A percentile compares a stretch with the other conserved stretches of the same genome.
phyloP scores from a whole-genome alignment of 306 rosid genomes.

The Acacia confusa region DNA sequence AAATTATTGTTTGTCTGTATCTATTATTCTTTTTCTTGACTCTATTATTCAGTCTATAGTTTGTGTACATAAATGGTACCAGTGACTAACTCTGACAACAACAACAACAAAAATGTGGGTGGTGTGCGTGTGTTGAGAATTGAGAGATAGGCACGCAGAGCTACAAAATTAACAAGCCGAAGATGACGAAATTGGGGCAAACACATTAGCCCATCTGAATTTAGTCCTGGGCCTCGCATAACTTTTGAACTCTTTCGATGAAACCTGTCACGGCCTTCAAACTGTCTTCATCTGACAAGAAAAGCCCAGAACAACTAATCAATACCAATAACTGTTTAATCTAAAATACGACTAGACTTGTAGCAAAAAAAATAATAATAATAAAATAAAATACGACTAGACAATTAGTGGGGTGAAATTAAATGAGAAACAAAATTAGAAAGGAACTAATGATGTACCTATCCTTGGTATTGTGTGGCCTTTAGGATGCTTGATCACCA shows the following conservation, averaged over 20 bases:
- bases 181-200: background rate
- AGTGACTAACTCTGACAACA: background rate
- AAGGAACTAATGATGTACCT: slow-evolving; percentile 24
- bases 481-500: slow-evolving; percentile 63
- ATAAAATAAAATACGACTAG: too few relatives aligned
- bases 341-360: too few relatives aligned
- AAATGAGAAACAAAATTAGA: background rate
- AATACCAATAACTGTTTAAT: background rate
- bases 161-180: background rate
- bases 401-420: too few relatives aligned
- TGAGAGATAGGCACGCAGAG: background rate
- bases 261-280: slow-evolving; percentile 36
- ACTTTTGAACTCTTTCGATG: slow-evolving; percentile 44
- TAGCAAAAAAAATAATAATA: too few relatives aligned
- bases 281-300: slow-evolving; percentile 45
- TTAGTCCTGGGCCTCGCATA: slow-evolving; percentile 18
- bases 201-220: background rate
- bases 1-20: too few relatives aligned
- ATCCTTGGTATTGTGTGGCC: slow-evolving; percentile 71
- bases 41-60: too few relatives aligned
- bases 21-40: too few relatives aligned
- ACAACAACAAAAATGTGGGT: background rate
- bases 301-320: background rate
- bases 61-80: background rate
- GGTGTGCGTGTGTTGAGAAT: background rate